Percentiles rank a stretch among this genome's conserved stretches.
Conservation (phyloP, 345 rosid species). For the Populus deltoides region DNA sequence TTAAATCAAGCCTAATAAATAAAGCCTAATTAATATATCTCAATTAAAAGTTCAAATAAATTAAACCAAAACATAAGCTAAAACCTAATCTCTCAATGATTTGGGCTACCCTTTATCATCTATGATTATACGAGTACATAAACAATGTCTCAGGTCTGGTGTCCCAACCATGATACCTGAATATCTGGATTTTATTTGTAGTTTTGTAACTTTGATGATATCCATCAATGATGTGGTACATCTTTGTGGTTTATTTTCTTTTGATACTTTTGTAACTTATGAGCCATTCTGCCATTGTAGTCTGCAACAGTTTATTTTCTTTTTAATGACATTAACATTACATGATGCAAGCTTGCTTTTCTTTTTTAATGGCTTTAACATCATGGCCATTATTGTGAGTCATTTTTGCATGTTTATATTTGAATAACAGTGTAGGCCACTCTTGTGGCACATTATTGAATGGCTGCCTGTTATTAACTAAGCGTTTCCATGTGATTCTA, state of each 20-base stretch:
- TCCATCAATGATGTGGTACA: not conserved
- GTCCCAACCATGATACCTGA: not conserved
- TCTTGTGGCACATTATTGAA: not conserved
- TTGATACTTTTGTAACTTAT: not conserved
- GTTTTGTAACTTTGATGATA: not conserved
- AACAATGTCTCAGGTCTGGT: too few relatives aligned
- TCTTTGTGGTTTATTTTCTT: not conserved
- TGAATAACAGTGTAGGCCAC: not conserved
- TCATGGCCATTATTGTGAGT: not conserved
- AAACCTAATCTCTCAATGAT: too few relatives aligned
- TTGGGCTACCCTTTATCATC: too few relatives aligned
- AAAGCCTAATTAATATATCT: too few relatives aligned
- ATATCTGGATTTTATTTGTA: not conserved
- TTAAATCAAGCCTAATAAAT: too few relatives aligned
- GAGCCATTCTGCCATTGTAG: not conserved
- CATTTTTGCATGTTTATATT: not conserved
- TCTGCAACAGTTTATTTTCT: not conserved
- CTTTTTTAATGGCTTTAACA: not conserved
- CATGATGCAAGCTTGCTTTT: not conserved
- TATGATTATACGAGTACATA: too few relatives aligned
- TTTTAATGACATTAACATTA: too few relatives aligned
- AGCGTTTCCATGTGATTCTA: not conserved
- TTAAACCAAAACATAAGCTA: too few relatives aligned
- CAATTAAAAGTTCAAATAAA: too few relatives aligned
- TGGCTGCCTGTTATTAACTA: not conserved